phyloP scores from a whole-genome alignment of 192 early-diverging fungal genomes.

The Geosiphon pyriformis region DNA sequence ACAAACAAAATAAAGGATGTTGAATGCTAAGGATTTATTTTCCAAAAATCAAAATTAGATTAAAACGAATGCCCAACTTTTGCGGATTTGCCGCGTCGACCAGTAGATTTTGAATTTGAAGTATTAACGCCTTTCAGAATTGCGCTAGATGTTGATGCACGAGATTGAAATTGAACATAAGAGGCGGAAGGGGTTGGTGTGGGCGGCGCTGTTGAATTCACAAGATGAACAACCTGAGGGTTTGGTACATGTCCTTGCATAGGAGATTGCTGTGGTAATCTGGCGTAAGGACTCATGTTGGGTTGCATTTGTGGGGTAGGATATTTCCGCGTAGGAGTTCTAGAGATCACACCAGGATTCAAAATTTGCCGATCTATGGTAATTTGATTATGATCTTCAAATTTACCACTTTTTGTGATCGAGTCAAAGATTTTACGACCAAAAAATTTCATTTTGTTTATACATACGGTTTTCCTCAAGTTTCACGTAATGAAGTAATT shows the following conservation, averaged over 20 bases:
- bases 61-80: background rate
- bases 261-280: background rate
- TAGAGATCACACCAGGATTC: background rate
- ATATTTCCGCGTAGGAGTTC: background rate
- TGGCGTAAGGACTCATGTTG: background rate
- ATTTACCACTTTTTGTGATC: background rate
- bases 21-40: too few relatives aligned
- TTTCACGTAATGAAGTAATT: constrained; percentile 31
- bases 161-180: background rate
- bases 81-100: background rate
- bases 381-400: background rate
- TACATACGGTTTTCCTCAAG: constrained; percentile 31
- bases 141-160: background rate
- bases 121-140: background rate
- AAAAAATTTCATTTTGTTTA: background rate
- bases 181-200: background rate
- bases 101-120: background rate
- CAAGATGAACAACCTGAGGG: background rate
- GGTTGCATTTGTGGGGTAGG: background rate
- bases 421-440: background rate
- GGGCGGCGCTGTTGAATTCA: background rate
- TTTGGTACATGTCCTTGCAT: background rate
- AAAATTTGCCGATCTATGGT: constrained; percentile 7
- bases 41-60: too few relatives aligned
- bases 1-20: too few relatives aligned